Evolutionary conservation across 2,329 filamentous ascomycete genomes (phyloP), one percentile per base, ranked within the genome.

Genomic region (Ramularia endophylla): DNA sequence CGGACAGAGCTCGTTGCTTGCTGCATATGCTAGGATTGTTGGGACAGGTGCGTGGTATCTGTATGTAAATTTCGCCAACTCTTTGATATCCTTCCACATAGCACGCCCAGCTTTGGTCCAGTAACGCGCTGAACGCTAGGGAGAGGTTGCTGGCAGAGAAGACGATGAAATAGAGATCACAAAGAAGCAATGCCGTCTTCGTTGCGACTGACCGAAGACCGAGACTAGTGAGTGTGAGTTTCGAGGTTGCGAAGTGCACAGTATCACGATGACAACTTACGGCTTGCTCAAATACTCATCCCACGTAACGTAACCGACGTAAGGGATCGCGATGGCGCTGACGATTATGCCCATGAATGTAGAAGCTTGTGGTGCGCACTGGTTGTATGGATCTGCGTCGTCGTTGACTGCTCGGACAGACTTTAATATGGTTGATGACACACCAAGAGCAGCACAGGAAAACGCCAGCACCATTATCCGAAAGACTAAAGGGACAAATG

Each of bases 261-360:
- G 22, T n/a, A n/a, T n/a, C n/a, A n/a, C n/a, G n/a, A n/a, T n/a
- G n/a, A 6, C 15, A 19, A 56, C 59, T 16, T 45, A 62, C 16
- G 94, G 92, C 61, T 94, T 94, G 20, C 87, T 87, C 4, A 87
- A 92, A 66, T 95, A 97, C 67, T 98, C 92, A 60, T 98, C 92
- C 68, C 83, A 94, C 17, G 89, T 94, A 68, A 97, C 92, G 67
- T 95, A 97, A 36, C 85, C 69, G 41, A 94, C 83, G 65, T 97
- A 98, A 2, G 90, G 80, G 44, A 97, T 75, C 3, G 92, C 90
- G 11, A 97, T 75, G 5, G 83, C 80, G 64, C 97, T 90, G 28
- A 98, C 85, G 27, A 87, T 78, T 40, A 97, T 83, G 20, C 90
- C 90, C 68, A 97, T 88, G 44, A 88, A 77, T 6, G 87, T 85